Evolutionary conservation across 192 early-diverging fungal species (phyloP).

Genomic region (Podila epicladia): DNA sequence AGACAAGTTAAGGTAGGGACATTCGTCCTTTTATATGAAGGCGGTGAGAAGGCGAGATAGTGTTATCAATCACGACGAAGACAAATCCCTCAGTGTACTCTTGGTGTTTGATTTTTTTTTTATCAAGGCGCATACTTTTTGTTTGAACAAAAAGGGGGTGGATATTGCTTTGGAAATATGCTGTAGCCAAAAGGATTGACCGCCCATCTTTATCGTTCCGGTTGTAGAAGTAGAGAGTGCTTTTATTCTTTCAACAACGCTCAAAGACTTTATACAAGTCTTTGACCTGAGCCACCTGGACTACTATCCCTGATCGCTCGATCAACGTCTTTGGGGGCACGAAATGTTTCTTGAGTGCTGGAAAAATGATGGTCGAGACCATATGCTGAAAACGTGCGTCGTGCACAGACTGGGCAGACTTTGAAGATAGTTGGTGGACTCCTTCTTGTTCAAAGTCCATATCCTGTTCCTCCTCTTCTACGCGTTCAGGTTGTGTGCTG

Average conservation of each 20-base stretch:
- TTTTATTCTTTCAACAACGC: conserved; percentile 74
- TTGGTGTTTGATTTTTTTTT: no score
- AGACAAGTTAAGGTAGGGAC: no score
- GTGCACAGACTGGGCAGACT: conserved; percentile 23
- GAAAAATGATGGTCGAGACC: conserved; percentile 68
- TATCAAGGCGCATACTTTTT: no score
- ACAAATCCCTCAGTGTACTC: no score
- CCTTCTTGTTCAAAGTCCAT: neutral
- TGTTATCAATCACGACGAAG: no score
- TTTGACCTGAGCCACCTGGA: conserved; percentile 84
- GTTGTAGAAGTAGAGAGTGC: no score
- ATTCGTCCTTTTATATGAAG: no score
- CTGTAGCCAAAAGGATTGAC: no score
- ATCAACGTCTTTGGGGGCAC: conserved; percentile 70
- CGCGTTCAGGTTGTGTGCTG: conserved; percentile 58
- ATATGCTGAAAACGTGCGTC: conserved; percentile 24
- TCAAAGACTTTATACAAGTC: conserved; percentile 98
- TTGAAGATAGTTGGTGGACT: conserved; percentile 6
- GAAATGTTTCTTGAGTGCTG: conserved; percentile 80
- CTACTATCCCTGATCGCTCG: conserved; percentile 65
- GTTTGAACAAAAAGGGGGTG: no score
- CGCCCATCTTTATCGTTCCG: no score
- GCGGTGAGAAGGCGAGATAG: no score
- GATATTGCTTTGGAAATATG: no score
- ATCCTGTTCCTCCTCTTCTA: conserved; percentile 20